These are phyloP conservation scores for Diplodia scrobiculata DNA, from an alignment of 2,329 filamentous ascomycete species.

Conservation along the genomic window DNA sequence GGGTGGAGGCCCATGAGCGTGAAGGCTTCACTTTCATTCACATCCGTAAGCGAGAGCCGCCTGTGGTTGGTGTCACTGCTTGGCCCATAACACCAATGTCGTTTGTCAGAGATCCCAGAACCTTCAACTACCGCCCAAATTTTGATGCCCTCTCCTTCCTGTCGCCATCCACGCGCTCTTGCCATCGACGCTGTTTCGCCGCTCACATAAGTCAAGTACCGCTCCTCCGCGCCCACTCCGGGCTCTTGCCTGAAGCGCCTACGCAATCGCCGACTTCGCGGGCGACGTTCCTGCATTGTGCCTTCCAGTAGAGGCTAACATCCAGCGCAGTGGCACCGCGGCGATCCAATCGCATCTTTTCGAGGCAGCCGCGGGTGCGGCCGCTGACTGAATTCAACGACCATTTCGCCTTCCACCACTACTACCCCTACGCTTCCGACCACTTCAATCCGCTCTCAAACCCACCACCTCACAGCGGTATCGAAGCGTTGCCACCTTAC, in stretches of 20 bases:
- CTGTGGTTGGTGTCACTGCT: constrained; percentile 8
- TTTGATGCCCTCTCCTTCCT: background rate
- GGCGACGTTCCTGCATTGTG: background rate
- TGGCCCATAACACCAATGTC: background rate
- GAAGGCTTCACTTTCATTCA: constrained; percentile 6
- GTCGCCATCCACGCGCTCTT: background rate
- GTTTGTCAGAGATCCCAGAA: background rate
- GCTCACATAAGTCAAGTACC: background rate
- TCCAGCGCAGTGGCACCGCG: background rate
- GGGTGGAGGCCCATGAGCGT: background rate
- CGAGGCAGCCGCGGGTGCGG: constrained; percentile 1
- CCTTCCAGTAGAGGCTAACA: background rate
- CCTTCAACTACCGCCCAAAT: background rate
- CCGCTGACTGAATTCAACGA: background rate
- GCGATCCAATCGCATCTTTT: background rate
- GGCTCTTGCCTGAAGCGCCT: background rate
- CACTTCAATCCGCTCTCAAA: background rate
- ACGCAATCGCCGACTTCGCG: background rate
- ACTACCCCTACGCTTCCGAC: background rate
- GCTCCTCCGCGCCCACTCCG: background rate
- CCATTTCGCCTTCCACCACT: background rate
- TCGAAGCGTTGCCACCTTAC: background rate
- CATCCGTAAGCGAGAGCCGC: constrained; percentile 7
- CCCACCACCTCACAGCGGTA: background rate
- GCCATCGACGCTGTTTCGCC: background rate